phyloP scores from a whole-genome alignment of 2,329 filamentous ascomycete genomes.

The Nemania bipapillata region DNA sequence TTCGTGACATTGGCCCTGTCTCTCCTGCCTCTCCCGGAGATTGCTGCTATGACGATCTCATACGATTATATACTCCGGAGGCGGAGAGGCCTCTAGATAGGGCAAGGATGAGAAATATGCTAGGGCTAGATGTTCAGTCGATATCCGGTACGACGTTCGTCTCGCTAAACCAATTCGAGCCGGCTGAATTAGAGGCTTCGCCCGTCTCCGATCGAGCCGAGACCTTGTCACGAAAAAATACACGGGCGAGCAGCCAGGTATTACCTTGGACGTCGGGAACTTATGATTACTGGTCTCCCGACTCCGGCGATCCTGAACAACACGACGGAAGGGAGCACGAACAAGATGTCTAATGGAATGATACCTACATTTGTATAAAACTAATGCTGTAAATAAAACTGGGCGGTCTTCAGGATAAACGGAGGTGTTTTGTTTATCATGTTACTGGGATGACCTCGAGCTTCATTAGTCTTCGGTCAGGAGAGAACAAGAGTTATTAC shows the following conservation, averaged over 20 bases:
- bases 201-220: background rate
- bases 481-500: background rate
- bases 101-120: background rate
- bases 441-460: background rate
- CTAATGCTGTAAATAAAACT: background rate
- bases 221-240: background rate
- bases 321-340: background rate
- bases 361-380: background rate
- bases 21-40: constrained; percentile 15
- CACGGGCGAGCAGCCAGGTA: constrained; percentile 15
- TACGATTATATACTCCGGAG: background rate
- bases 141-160: background rate
- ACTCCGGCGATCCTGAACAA: background rate
- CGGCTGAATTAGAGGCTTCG: constrained; percentile 4
- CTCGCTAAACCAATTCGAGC: background rate
- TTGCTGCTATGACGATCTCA: background rate
- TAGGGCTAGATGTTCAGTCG: background rate
- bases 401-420: background rate
- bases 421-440: background rate
- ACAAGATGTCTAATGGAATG: background rate
- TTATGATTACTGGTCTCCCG: constrained; percentile 1
- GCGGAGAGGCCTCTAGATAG: background rate
- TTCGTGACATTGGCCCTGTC: background rate
- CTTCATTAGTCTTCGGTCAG: background rate
- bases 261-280: constrained; percentile 11